These are phyloP conservation scores for Boletus tylopilopsis DNA, from an alignment of 768 basidiomycete species.

Conservation along the genomic window DNA sequence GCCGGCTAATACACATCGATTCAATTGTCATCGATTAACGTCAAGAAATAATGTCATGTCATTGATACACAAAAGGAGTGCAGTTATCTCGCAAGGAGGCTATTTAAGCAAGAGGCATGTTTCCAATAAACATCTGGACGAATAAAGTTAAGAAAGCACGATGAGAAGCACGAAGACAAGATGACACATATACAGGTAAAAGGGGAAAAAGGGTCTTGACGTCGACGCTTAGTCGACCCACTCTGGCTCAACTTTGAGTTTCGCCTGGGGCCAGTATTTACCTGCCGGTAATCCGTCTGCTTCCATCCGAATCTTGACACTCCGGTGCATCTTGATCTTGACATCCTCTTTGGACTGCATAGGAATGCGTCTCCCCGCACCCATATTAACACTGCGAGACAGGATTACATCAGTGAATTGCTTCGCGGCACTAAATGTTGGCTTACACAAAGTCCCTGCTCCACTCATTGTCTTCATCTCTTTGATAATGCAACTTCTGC, in stretches of 20 bases:
- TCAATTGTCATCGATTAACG: too few species aligned
- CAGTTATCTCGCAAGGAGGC: too few species aligned
- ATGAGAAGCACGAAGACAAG: neutral
- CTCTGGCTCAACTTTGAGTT: conserved; percentile 32
- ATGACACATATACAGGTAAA: neutral
- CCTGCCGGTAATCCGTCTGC: conserved; percentile 33
- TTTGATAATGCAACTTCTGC: conserved; percentile 26
- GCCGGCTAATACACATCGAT: too few species aligned
- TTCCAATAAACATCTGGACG: neutral
- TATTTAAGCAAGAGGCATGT: neutral
- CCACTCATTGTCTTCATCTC: conserved; percentile 21
- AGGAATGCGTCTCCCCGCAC: conserved; percentile 39
- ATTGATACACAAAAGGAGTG: too few species aligned
- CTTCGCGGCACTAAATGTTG: neutral
- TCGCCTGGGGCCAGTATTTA: conserved; percentile 41
- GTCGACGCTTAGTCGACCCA: conserved; percentile 38
- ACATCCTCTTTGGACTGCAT: conserved; percentile 34
- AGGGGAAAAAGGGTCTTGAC: neutral
- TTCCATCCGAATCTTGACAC: conserved; percentile 50
- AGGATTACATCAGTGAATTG: neutral
- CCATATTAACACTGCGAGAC: conserved; percentile 36
- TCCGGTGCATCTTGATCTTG: conserved; percentile 45
- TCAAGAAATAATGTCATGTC: too few species aligned
- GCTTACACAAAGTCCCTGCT: conserved; percentile 16
- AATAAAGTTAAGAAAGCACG: too few species aligned